Evolutionary conservation across 176 grass and related monocot genomes (phyloP).

Genomic region (Cocos nucifera): DNA sequence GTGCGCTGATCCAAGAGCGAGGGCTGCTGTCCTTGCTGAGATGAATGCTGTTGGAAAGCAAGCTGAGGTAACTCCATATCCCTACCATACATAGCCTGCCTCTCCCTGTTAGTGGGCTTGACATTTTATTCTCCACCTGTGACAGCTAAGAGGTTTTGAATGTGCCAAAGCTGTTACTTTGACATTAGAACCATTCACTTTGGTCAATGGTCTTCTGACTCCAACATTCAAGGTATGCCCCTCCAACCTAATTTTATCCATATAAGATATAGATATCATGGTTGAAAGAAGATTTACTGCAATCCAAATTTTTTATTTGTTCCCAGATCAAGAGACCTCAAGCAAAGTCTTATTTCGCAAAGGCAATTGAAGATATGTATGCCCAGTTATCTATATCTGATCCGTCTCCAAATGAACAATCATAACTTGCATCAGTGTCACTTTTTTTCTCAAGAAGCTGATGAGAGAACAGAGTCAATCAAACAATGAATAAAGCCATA

Average conservation of each 20-base stretch:
- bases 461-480: too few relatives aligned
- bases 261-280: too few relatives aligned
- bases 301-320: background rate
- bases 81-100: background rate
- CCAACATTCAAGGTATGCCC: conserved; percentile 85
- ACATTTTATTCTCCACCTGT: conserved; percentile 4
- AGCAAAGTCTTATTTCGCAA: conserved; percentile 80
- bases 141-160: conserved; percentile 94
- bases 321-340: conserved; percentile 83
- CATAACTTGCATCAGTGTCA: too few relatives aligned
- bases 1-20: conserved; percentile 54
- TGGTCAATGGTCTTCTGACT: conserved; percentile 89
- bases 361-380: conserved; percentile 81
- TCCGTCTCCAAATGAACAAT: background rate
- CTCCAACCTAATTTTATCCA: too few relatives aligned
- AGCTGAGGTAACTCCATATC: conserved; percentile 48
- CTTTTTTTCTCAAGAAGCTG: too few relatives aligned
- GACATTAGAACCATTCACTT: conserved; percentile 72
- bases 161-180: conserved; percentile 68
- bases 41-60: conserved; percentile 83
- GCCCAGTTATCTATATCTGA: conserved; percentile 33
- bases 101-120: too few relatives aligned
- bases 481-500: too few relatives aligned
- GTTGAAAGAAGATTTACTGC: too few relatives aligned
- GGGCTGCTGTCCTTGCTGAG: conserved; percentile 69